Conservation (phyloP, 148 eudicot genomes). For the Arbutus unedo region DNA sequence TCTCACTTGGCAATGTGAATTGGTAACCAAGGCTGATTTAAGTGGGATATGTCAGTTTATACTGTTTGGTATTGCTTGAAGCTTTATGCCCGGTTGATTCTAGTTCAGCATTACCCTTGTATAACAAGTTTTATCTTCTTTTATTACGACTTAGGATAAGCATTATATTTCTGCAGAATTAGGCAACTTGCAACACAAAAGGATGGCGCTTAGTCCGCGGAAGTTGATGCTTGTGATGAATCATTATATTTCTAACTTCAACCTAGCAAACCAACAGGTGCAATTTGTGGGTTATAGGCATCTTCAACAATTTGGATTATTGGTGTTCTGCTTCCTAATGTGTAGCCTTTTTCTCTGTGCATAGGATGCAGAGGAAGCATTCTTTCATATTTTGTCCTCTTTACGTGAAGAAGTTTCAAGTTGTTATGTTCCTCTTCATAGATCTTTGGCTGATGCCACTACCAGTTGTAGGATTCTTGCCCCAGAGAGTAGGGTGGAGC, state of each 20-base stretch:
- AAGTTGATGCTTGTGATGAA: slow-evolving; percentile 70
- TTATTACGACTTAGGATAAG: background rate
- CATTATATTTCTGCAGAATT: slow-evolving; percentile 45
- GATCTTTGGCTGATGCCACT: slow-evolving; percentile 61
- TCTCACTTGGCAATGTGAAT: background rate
- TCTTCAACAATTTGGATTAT: background rate
- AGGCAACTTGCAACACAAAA: slow-evolving; percentile 42
- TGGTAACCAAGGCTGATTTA: background rate
- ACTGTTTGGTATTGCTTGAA: background rate
- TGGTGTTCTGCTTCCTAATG: slow-evolving; percentile 16
- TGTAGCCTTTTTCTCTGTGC: slow-evolving; percentile 12
- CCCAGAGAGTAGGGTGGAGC: slow-evolving; percentile 26
- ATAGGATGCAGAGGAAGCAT: slow-evolving; percentile 97
- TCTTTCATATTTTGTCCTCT: slow-evolving; percentile 77
- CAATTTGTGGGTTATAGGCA: background rate
- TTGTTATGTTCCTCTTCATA: slow-evolving; percentile 38
- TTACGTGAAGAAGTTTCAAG: slow-evolving; percentile 80
- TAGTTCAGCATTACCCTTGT: background rate
- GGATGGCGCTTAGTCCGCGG: slow-evolving; percentile 55
- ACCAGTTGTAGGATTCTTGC: slow-evolving; percentile 44
- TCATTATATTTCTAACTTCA: slow-evolving; percentile 62
- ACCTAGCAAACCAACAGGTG: slow-evolving; percentile 78
- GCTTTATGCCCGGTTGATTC: background rate
- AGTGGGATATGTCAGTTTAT: background rate
- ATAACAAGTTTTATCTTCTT: background rate